phyloP scores from a whole-genome alignment of 2,329 filamentous ascomycete species.

The Cladorrhinum sp. region DNA sequence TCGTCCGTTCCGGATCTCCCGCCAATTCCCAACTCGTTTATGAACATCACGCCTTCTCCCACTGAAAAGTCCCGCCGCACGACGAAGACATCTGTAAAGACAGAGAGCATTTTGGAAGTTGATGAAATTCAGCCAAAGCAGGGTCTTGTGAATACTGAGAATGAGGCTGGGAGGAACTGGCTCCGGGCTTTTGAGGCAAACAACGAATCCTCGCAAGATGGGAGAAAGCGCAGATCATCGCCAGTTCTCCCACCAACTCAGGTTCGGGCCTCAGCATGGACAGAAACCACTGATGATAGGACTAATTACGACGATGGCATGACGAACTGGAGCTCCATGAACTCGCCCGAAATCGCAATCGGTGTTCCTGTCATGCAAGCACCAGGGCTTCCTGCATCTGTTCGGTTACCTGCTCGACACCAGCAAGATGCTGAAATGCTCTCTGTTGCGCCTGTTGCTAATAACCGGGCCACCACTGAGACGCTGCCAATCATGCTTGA shows the following conservation, averaged over 20 bases:
- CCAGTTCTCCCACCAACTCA: constrained; percentile 42
- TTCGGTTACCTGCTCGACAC: constrained; percentile 32
- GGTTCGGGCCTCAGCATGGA: constrained; percentile 35
- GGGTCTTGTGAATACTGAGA: constrained; percentile 30
- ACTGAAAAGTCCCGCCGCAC: constrained; percentile 35
- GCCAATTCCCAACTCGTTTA: constrained; percentile 34
- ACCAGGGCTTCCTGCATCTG: constrained; percentile 41
- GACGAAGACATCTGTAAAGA: constrained; percentile 38
- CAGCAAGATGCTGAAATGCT: constrained; percentile 10
- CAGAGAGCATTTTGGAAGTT: constrained; percentile 41
- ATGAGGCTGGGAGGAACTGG: constrained; percentile 39
- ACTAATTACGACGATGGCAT: constrained; percentile 39
- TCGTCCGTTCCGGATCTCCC: constrained; percentile 46
- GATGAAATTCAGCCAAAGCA: constrained; percentile 30
- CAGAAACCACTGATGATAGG: constrained; percentile 35
- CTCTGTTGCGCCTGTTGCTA: constrained; percentile 17
- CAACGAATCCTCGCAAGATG: constrained; percentile 26
- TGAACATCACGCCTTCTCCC: constrained; percentile 26
- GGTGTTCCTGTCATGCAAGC: constrained; percentile 42
- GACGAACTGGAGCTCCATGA: constrained; percentile 49
- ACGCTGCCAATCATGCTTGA: constrained; percentile 48
- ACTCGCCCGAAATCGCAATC: constrained; percentile 46
- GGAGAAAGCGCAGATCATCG: constrained; percentile 47
- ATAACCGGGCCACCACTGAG: constrained; percentile 29
- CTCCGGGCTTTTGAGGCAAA: constrained; percentile 35